Conservation (phyloP, 2,329 filamentous ascomycete species). For the Pyrenochaeta sp. region DNA sequence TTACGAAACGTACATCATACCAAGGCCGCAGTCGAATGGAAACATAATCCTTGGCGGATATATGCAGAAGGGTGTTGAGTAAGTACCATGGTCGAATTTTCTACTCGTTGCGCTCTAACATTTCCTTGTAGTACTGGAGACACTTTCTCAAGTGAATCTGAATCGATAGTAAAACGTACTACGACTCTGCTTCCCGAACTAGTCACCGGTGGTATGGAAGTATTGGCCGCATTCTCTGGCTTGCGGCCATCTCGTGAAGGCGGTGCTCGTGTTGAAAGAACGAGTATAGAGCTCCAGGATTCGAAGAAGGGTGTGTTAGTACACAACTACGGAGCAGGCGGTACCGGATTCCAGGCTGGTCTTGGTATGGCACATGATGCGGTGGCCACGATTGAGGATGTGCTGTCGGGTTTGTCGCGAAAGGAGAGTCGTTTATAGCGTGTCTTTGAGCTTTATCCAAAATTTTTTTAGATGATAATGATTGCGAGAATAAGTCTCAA, state of each 20-base stretch:
- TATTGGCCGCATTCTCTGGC: conserved; percentile 22
- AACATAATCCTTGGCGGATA: conserved; percentile 26
- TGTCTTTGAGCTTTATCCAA: too few species aligned
- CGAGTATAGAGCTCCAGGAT: conserved; percentile 7
- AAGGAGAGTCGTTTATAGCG: conserved; percentile 4
- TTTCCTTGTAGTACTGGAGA: conserved; percentile 15
- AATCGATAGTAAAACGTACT: conserved; percentile 21
- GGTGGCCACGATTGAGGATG: conserved; percentile 11
- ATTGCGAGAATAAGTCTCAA: too few species aligned
- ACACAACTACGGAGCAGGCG: conserved; percentile 26
- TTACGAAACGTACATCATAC: conserved; percentile 29
- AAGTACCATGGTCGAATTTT: not conserved
- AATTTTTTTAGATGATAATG: too few species aligned
- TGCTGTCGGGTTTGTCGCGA: conserved; percentile 3
- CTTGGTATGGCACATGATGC: conserved; percentile 26
- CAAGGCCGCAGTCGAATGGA: conserved; percentile 24
- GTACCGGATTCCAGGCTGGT: conserved; percentile 24
- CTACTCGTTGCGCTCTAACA: not conserved
- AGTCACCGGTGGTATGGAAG: conserved; percentile 17
- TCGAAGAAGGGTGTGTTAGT: conserved; percentile 14
- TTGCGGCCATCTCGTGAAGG: conserved; percentile 21
- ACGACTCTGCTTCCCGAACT: conserved; percentile 19
- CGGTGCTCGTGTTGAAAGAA: conserved; percentile 23
- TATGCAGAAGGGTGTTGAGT: conserved; percentile 26
- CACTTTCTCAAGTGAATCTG: conserved; percentile 18